Evolutionary conservation across 148 eudicot species (phyloP), one percentile per base, ranked within the genome.

Genomic region (Silene conica): DNA sequence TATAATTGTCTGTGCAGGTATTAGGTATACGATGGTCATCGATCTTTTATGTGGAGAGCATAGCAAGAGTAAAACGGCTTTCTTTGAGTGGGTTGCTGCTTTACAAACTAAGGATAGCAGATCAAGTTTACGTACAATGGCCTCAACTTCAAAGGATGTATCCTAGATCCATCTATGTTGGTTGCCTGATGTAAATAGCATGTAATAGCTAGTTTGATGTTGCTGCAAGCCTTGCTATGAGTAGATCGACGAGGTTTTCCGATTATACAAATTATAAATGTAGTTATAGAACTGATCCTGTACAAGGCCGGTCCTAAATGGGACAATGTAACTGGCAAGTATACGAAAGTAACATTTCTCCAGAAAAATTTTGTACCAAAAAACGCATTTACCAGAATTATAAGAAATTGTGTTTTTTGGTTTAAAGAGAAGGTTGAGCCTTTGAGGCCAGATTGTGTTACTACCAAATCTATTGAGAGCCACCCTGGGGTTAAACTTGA

Each of bases 91-190:
- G 97, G 25, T 82, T 87, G 84, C 78, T 93, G 77, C 91, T 93
- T 64, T 93, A 93, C 86, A 86, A 89, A 81, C 79, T 91, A 52
- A 75, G 79, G 31, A 85, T 91, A 79, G 92, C 91, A 10, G 98
- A 93, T 87, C 92, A 89, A 72, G 58, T 93, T 11, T 91, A 88
- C 71, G 95, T 91, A 52, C 98, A 93, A 80, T 93, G 98, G 98
- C 98, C 97, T 31, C 98, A 91, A 74, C 89, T 93, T 72, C 84
- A 89, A 76, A 82, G 72, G 78, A 81, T 88, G 73, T 89, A 89
- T 77, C 91, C 90, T 45, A 81, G 89, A 80, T 88, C 98, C 71
- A 76, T 85, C 55, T 89, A 88, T 73, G 95, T 91, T 55, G 98
- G 97, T 50, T 78, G 92, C 68, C 91, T 91, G 45, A 93, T 93